Percentiles rank a stretch among this genome's conserved stretches.
These are phyloP conservation scores for Torulaspora gathmanii DNA, from an alignment of 805 yeast species.

Conservation along the genomic window DNA sequence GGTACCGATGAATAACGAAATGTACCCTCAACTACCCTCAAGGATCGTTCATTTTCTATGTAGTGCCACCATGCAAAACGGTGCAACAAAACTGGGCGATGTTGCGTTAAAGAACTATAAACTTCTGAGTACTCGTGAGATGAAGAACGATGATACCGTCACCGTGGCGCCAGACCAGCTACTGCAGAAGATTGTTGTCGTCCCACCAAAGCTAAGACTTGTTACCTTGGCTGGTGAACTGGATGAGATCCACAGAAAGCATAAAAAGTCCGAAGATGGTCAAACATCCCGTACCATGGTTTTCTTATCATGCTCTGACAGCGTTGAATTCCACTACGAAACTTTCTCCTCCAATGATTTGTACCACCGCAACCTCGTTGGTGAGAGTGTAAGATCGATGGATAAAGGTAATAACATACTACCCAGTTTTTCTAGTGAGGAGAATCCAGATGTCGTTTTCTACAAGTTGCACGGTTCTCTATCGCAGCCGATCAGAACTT, in stretches of 20 bases:
- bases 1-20: conserved; percentile 36
- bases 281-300: conserved; percentile 60
- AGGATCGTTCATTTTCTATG: conserved; percentile 76
- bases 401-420: conserved; percentile 29
- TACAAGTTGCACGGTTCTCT: conserved; percentile 87
- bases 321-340: conserved; percentile 89
- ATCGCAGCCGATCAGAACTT: conserved; percentile 74
- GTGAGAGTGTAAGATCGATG: conserved; percentile 34
- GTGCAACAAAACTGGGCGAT: conserved; percentile 76
- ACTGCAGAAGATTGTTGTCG: conserved; percentile 70
- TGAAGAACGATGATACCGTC: conserved; percentile 20
- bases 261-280: conserved; percentile 14
- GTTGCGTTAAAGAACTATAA: conserved; percentile 70
- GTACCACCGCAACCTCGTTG: conserved; percentile 34
- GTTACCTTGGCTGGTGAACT: conserved; percentile 73
- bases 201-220: conserved; percentile 86
- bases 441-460: conserved; percentile 42
- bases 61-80: conserved; percentile 87
- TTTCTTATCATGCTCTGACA: conserved; percentile 89
- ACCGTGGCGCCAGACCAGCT: conserved; percentile 84
- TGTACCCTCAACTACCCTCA: conserved; percentile 57
- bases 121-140: conserved; percentile 46
- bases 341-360: conserved; percentile 58
- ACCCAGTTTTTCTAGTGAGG: conserved; percentile 35
- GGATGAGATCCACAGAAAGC: conserved; percentile 41